Evolutionary conservation across 2,329 filamentous ascomycete species (phyloP), one percentile per base, ranked within the genome.

Genomic region (Alternaria sp.): DNA sequence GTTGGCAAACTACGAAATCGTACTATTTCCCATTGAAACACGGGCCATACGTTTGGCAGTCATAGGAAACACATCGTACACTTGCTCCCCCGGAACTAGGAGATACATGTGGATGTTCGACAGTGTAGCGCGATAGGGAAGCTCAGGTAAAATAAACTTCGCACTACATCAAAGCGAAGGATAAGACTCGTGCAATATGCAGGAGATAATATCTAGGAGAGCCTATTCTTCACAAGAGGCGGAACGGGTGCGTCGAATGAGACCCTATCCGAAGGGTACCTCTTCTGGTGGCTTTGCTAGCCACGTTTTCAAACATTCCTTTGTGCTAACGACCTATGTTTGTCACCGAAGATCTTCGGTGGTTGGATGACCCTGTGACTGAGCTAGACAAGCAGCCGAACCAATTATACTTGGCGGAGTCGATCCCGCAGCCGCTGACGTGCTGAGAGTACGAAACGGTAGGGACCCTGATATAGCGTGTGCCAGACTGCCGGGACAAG

Each of bases 281-380:
- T 49, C 12, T 11, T 26, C 30, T 48, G 18, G 32, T 48, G 32
- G 30, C 46, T 38, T 34, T 49, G 46, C 46, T 38, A 49, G 46
- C 46, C 46, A 48, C 30, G 46, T 36, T 48, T 48, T 22, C 30
- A 48, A 48, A 7, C 20, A 36, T 30, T 36, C 7, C 30, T 24
- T 36, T 48, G 18, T 48, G 46, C 22, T 1, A 12, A 34, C 30
- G n/a, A 36, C 4, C 32, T 22, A 32, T 41, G 34, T n/a, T 26
- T 57, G 46, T 38, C 51, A 48, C 57, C 53, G 42, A 60, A 51
- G 51, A 60, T 51, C 42, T 36, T 56, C 57, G 44, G 57, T 38
- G 18, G 26, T 41, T 51, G 16, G 46, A 30, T 32, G 46, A 56
- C 57, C 57, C 57, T 59, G 52, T 39, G 8, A 24, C 32, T 32